Evolutionary conservation across 768 basidiomycete species (phyloP), one percentile per base, ranked within the genome.

Genomic region (Coprinopsis strossmayeri): DNA sequence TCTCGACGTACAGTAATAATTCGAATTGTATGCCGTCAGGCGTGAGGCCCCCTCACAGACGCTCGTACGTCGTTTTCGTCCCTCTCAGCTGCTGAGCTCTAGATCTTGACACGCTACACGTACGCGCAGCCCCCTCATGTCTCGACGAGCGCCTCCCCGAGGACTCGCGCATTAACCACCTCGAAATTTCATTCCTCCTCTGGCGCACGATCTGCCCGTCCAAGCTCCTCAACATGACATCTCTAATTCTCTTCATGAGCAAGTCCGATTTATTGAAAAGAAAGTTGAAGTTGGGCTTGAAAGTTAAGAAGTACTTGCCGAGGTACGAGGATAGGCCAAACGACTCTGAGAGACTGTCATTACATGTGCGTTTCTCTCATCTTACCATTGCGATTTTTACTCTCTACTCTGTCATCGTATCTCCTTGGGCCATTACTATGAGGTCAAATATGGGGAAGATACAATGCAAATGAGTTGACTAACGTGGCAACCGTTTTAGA

Each of bases 141-240:
- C 91, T 90, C 55, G 86, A 91, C 59, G 84, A 90, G 59, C 70
- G 75, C 15, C 67, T 87, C 1, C 72, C 79, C 48, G 87, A 90
- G 64, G 87, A 89, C 60, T 69, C 70, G 4, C 69, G 72, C 21
- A 77, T 87, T 48, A 88, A 88, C 57, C 76, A 86, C 9, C 69
- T 89, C 21, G 81, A 87, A 57, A 85, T 87, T 61, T 84, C 84
- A 0, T 77, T 84, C 47, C 70, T 79, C 34, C 68, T 87, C 15
- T 88, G 86, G 86, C 81, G 76, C 40, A 73, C 77, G 9, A 77
- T 88, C 53, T 82, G 82, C 59, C 73, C 76, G 34, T 79, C 80
- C 18, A 76, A 78, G 52, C 71, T 89, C 2, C 67, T 89, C n/a
- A 66, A 70, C 5, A 74, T 69, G 48, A 74, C 78, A 1, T 73